These are phyloP conservation scores for Acanthochlamys bracteata DNA, from an alignment of 106 monocot species.

Conservation along the genomic window DNA sequence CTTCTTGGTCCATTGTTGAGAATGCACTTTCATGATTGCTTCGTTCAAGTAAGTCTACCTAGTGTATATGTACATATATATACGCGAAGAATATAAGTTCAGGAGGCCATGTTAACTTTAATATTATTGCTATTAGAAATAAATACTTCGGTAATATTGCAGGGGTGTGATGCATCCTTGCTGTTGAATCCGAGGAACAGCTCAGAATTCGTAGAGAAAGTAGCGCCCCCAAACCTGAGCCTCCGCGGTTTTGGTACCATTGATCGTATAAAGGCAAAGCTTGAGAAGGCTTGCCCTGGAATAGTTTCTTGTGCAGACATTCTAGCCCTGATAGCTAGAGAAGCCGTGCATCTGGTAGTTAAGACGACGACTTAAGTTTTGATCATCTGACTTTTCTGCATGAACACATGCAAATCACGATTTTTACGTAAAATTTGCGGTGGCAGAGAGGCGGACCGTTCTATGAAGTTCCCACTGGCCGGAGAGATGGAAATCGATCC, in stretches of 20 bases:
- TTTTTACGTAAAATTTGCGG: no score
- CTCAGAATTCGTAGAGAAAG: constrained; percentile 6
- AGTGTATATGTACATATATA: background rate
- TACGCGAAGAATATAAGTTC: background rate
- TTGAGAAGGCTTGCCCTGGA: constrained; percentile 23
- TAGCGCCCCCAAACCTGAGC: constrained; percentile 6
- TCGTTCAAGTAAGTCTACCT: constrained; percentile 10
- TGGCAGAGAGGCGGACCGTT: constrained; percentile 24
- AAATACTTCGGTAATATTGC: background rate
- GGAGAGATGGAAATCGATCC: constrained; percentile 29
- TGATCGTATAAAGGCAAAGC: constrained; percentile 7
- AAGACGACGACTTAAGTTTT: background rate
- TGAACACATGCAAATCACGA: no score
- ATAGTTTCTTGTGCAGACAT: constrained; percentile 18
- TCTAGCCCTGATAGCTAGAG: background rate
- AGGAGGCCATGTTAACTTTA: background rate
- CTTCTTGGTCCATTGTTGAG: constrained; percentile 21
- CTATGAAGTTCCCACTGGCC: constrained; percentile 29
- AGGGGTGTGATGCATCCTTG: constrained; percentile 26
- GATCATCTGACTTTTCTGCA: background rate
- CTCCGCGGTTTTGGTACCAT: constrained; percentile 16
- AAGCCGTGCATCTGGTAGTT: background rate
- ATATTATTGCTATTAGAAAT: no score
- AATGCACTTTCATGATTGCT: constrained; percentile 20
- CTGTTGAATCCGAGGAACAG: constrained; percentile 10